Evolutionary conservation across 768 basidiomycete species (phyloP).

Genomic region (Gautieria morchelliformis): DNA sequence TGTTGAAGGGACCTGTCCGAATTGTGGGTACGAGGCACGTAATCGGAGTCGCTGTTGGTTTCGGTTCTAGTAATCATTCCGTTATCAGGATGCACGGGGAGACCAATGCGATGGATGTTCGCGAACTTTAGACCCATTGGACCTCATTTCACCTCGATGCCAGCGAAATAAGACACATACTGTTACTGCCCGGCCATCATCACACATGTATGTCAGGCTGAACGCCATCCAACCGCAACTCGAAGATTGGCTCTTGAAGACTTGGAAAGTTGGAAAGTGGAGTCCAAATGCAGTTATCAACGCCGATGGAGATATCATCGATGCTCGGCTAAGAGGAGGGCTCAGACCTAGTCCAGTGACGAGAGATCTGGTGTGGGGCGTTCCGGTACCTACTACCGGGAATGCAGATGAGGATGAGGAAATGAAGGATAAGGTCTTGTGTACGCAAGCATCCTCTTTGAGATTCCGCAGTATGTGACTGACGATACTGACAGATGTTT

Average conservation of each 20-base stretch:
- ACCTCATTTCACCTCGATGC: slow-evolving; percentile 92
- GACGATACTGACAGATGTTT: slow-evolving; percentile 58
- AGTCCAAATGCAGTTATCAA: slow-evolving; percentile 88
- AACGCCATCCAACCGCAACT: slow-evolving; percentile 73
- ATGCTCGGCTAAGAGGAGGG: slow-evolving; percentile 79
- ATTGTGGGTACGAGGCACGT: slow-evolving; percentile 77
- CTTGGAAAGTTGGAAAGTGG: slow-evolving; percentile 82
- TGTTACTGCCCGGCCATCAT: slow-evolving; percentile 65
- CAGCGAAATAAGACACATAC: slow-evolving; percentile 73
- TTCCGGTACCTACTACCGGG: slow-evolving; percentile 66
- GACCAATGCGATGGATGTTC: slow-evolving; percentile 97
- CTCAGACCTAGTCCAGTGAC: slow-evolving; percentile 86
- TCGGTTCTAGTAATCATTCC: neutral
- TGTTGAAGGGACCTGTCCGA: slow-evolving; percentile 95
- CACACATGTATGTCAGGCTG: slow-evolving; percentile 88
- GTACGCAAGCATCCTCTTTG: slow-evolving; percentile 39
- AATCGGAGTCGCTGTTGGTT: neutral
- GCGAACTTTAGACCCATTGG: slow-evolving; percentile 86
- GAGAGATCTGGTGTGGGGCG: slow-evolving; percentile 92
- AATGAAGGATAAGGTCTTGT: slow-evolving; percentile 92
- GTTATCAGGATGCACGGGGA: slow-evolving; percentile 81
- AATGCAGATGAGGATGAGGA: slow-evolving; percentile 68
- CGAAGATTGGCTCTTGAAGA: slow-evolving; percentile 80
- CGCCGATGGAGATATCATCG: slow-evolving; percentile 77
- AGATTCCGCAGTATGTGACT: neutral